A percentile compares a stretch with the other conserved stretches of the same genome.
phyloP scores from a whole-genome alignment of 352 stramenopile genomes.

The Phytophthora multivora region DNA sequence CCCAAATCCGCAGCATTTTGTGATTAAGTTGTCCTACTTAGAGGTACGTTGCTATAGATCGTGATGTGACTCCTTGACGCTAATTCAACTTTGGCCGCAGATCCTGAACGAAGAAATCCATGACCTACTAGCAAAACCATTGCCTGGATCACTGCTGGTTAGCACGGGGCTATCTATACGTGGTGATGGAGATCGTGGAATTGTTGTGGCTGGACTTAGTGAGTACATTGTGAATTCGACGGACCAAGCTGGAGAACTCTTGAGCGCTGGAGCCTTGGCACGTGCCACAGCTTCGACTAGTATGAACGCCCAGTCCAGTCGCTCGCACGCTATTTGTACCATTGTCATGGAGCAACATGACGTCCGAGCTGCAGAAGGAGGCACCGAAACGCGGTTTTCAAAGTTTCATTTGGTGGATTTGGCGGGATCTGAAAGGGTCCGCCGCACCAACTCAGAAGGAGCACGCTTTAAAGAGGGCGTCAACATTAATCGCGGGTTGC shows the following conservation, averaged over 20 bases:
- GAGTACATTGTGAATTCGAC: slow-evolving; percentile 72
- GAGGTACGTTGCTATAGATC: slow-evolving; percentile 35
- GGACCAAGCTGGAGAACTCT: slow-evolving; percentile 46
- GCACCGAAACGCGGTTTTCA: slow-evolving; percentile 51
- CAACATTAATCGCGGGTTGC: slow-evolving; percentile 95
- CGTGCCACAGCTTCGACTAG: slow-evolving; percentile 70
- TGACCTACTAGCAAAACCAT: slow-evolving; percentile 84
- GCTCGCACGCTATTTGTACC: slow-evolving; percentile 91
- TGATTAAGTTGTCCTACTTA: slow-evolving; percentile 77
- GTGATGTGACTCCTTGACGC: background rate
- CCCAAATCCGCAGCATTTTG: slow-evolving; percentile 38
- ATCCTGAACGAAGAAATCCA: slow-evolving; percentile 98
- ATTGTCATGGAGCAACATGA: slow-evolving; percentile 80
- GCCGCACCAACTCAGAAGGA: slow-evolving; percentile 87
- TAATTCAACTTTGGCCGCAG: slow-evolving; percentile 41
- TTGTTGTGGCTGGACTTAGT: slow-evolving; percentile 86
- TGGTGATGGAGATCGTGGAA: slow-evolving; percentile 89
- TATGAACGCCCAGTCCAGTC: slow-evolving; percentile 82
- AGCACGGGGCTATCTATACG: slow-evolving; percentile 68
- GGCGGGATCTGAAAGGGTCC: slow-evolving; percentile 93
- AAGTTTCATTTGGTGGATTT: slow-evolving; percentile 97
- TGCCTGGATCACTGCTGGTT: slow-evolving; percentile 11
- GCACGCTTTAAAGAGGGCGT: slow-evolving; percentile 91
- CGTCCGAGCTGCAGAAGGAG: slow-evolving; percentile 22
- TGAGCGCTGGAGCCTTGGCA: slow-evolving; percentile 48